These are phyloP conservation scores for Eucalyptus brandiana DNA, from an alignment of 345 rosid species.

Conservation along the genomic window DNA sequence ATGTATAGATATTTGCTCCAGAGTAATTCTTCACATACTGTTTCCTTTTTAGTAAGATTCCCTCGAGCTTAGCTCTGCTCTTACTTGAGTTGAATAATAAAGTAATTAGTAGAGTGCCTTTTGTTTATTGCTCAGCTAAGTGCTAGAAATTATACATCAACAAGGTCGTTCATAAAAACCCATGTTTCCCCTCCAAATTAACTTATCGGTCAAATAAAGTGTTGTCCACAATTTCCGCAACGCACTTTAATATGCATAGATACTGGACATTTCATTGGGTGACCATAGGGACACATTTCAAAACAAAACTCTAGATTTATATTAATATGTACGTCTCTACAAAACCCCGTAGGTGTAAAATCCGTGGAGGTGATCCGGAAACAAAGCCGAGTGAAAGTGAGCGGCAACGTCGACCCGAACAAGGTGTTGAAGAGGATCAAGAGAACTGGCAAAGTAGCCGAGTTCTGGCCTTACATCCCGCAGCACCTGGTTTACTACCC, in stretches of 20 bases:
- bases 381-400: constrained; percentile 41
- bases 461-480: constrained; percentile 70
- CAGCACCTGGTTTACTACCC: constrained; percentile 55
- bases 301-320: background rate
- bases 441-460: constrained; percentile 59
- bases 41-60: background rate
- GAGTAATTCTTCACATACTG: background rate
- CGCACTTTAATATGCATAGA: background rate
- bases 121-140: background rate
- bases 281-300: background rate
- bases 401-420: constrained; percentile 52
- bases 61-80: background rate
- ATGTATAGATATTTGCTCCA: background rate
- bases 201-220: background rate
- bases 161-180: background rate
- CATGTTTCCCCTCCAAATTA: background rate
- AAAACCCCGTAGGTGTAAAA: constrained; percentile 25
- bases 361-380: constrained; percentile 51
- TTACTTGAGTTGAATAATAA: background rate
- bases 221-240: background rate
- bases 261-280: background rate
- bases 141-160: background rate
- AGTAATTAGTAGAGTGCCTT: background rate
- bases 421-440: constrained; percentile 56
- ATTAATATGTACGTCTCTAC: background rate